These are phyloP conservation scores for Ramaria sp. DNA, from an alignment of 768 basidiomycete genomes.

Conservation along the genomic window DNA sequence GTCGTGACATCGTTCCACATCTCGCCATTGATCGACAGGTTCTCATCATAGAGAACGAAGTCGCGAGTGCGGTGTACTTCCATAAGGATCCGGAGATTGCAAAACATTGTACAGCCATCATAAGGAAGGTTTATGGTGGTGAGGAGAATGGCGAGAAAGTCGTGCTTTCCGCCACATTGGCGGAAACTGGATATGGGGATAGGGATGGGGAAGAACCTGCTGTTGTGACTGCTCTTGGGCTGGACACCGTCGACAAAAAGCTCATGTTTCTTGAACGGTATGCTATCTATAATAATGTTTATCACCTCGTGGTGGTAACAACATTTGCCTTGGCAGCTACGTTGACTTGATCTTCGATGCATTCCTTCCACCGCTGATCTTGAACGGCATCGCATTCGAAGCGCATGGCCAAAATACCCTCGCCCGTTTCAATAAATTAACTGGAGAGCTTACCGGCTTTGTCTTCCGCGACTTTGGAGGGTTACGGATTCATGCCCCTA, in stretches of 20 bases:
- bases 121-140: slow-evolving; percentile 31
- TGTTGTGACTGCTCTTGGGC: slow-evolving; percentile 35
- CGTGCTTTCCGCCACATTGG: slow-evolving; percentile 40
- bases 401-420: slow-evolving; percentile 52
- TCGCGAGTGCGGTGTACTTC: slow-evolving; percentile 36
- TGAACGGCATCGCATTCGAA: slow-evolving; percentile 51
- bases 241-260: slow-evolving; percentile 37
- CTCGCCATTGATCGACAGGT: slow-evolving; percentile 33
- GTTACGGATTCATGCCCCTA: slow-evolving; percentile 42
- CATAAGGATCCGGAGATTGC: slow-evolving; percentile 32
- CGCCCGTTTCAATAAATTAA: slow-evolving; percentile 32
- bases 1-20: slow-evolving; percentile 36
- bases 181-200: slow-evolving; percentile 40
- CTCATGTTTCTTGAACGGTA: slow-evolving; percentile 37
- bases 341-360: slow-evolving; percentile 40
- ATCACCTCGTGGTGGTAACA: background rate
- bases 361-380: slow-evolving; percentile 38
- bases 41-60: slow-evolving; percentile 36
- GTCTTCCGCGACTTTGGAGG: slow-evolving; percentile 49
- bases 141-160: slow-evolving; percentile 27
- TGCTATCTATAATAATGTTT: slow-evolving; percentile 5
- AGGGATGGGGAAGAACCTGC: slow-evolving; percentile 26
- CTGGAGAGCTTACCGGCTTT: slow-evolving; percentile 37
- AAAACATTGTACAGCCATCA: slow-evolving; percentile 43
- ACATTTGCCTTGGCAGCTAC: slow-evolving; percentile 26